Evolutionary conservation across 1,284 basidiomycete species (phyloP), one percentile per base, ranked within the genome.

Genomic region (Athelia sp.): DNA sequence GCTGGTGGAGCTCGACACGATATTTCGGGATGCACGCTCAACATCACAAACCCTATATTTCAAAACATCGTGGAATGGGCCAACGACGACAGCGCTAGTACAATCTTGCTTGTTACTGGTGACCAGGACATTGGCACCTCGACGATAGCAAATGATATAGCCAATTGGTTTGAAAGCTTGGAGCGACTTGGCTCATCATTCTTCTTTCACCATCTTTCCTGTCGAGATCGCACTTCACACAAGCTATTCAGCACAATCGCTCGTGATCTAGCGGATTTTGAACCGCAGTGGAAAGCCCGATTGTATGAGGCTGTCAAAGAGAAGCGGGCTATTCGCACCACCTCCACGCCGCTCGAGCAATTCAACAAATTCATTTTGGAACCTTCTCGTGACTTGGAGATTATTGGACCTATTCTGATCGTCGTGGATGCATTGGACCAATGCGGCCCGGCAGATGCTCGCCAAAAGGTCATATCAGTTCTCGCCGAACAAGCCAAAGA

Each of bases 351-450:
- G 15, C 18, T 26, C 3, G 43, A 19, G 17, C 35, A 50, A 38
- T 50, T 46, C 45, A n/a, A 44, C 22, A 22, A 29, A 31, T 14
- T 50, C 32, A 23, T 50, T 47, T 26, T 50, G 23, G 15, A 43
- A 21, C 22, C 49, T 35, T 9, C 6, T 18, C 21, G 43, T 17
- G 21, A 43, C 22, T 17, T 40, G 36, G 19, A 40, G n/a, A 40
- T n/a, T 6, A 40, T 40, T 40, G 36, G 36, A 8, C 36, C 36
- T n/a, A 21, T 40, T 40, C 8, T 40, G 9, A n/a, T 40, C n/a
- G 36, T 40, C 36, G n/a, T 58, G 3, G 56, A 58, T 50, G 55
- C 56, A 2, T 31, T 58, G 14, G 56, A 56, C 46, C 55, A 58
- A 50, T 58, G 53, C 43, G 56, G 56, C 10, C 8, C 46, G 15